These are phyloP conservation scores for Albugo laibachii DNA, from an alignment of 352 stramenopile genomes.

Conservation along the genomic window DNA sequence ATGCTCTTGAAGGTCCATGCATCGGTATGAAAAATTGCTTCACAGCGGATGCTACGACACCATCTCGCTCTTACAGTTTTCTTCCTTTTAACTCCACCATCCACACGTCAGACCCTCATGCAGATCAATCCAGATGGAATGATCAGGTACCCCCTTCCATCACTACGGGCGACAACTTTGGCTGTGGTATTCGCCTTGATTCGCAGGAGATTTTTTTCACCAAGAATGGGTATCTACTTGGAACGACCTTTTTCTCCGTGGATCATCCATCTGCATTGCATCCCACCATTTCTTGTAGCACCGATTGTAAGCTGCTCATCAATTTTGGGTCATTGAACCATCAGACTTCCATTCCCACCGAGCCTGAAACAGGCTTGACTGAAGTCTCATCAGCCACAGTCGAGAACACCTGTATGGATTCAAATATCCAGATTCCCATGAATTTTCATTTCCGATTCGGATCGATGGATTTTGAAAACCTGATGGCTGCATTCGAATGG, in stretches of 20 bases:
- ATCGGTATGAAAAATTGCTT: constrained; percentile 14
- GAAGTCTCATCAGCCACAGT: constrained; percentile 1
- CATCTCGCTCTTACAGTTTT: constrained; percentile 40
- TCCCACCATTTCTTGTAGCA: constrained; percentile 57
- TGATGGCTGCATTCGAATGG: constrained; percentile 77
- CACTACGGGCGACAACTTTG: constrained; percentile 41
- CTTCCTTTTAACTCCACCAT: constrained; percentile 44
- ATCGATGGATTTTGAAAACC: constrained; percentile 63
- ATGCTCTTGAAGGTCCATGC: constrained; percentile 38
- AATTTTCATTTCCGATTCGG: constrained; percentile 70
- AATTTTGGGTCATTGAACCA: constrained; percentile 30
- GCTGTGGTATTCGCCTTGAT: constrained; percentile 57
- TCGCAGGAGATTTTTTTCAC: constrained; percentile 75
- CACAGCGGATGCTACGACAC: no score
- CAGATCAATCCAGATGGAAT: constrained; percentile 56
- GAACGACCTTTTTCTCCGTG: constrained; percentile 65
- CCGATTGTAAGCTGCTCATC: constrained; percentile 50
- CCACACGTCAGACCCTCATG: constrained; percentile 22
- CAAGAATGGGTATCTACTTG: constrained; percentile 61
- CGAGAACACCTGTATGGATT: background rate
- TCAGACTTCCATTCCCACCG: background rate
- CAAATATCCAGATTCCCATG: background rate
- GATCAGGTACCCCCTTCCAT: constrained; percentile 20
- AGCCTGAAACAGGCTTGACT: constrained; percentile 10
- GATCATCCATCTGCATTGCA: constrained; percentile 20